A percentile compares a stretch with the other conserved stretches of the same genome.
Evolutionary conservation across 768 basidiomycete genomes (phyloP).

Genomic region (Tylopilus sp.): DNA sequence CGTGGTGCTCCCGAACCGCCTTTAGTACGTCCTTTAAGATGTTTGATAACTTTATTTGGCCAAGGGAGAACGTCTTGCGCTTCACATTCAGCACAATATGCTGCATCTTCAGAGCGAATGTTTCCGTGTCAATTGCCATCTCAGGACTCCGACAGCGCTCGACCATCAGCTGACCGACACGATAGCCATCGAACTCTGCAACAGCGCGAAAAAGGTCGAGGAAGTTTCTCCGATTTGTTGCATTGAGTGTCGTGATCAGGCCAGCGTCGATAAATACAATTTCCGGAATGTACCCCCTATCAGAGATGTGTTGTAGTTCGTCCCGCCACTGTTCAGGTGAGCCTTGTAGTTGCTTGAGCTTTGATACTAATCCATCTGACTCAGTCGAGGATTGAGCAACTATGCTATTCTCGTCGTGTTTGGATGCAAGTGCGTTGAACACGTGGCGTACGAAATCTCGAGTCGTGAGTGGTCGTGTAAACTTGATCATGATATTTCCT

Average conservation of each 20-base stretch:
- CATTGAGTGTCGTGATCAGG: conserved; percentile 83
- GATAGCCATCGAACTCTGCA: conserved; percentile 96
- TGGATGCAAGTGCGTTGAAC: conserved; percentile 49
- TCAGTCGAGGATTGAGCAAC: conserved; percentile 35
- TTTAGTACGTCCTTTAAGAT: conserved; percentile 85
- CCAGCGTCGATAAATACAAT: conserved; percentile 97
- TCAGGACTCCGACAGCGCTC: conserved; percentile 91
- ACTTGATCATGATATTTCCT: conserved; percentile 98
- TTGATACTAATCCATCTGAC: conserved; percentile 62
- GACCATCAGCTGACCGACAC: conserved; percentile 92
- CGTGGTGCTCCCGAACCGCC: conserved; percentile 87
- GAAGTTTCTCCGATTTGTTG: conserved; percentile 85
- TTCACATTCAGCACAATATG: conserved; percentile 92
- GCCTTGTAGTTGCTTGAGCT: conserved; percentile 58
- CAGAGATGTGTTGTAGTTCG: conserved; percentile 59
- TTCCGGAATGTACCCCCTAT: conserved; percentile 84
- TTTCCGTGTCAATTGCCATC: conserved; percentile 86
- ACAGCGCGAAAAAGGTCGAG: conserved; percentile 95
- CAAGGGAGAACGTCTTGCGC: conserved; percentile 94
- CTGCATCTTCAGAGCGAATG: conserved; percentile 97
- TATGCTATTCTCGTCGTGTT: conserved; percentile 23
- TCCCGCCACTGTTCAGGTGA: conserved; percentile 66
- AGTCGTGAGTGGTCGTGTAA: conserved; percentile 80
- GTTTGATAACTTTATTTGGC: conserved; percentile 95
- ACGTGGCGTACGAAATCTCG: conserved; percentile 59